These are phyloP conservation scores for Mucor ambiguus DNA, from an alignment of 371 early-diverging fungal genomes.

Conservation along the genomic window DNA sequence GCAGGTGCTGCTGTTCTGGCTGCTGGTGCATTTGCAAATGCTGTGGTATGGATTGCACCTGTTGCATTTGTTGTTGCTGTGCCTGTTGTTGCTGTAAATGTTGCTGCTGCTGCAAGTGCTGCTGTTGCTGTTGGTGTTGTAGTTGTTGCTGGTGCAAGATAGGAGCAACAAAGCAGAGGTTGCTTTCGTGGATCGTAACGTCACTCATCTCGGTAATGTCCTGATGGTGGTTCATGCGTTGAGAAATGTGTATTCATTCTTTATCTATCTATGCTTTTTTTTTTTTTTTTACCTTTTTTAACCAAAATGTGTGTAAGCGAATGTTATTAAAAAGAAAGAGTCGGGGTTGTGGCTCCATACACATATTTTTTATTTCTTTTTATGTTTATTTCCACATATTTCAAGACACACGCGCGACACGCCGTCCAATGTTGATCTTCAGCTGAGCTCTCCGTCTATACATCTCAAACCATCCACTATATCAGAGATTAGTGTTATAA, in stretches of 20 bases:
- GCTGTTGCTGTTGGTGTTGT: neutral
- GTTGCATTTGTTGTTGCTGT: neutral
- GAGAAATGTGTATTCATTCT: neutral
- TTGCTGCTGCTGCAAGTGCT: neutral
- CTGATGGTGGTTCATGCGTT: neutral
- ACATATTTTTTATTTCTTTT: constrained; percentile 5
- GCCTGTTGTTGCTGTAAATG: neutral
- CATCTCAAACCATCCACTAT: neutral
- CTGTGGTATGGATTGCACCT: neutral
- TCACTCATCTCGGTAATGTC: neutral
- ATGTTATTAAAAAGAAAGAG: constrained; percentile 4
- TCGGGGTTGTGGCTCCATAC: constrained; percentile 3
- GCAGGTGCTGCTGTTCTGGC: neutral
- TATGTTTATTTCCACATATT: constrained; percentile 5
- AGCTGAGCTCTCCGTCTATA: neutral
- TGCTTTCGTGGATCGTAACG: neutral
- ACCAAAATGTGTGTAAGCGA: neutral
- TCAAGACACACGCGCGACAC: neutral
- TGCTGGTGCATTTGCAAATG: neutral
- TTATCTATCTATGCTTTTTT: neutral
- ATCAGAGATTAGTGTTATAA: neutral
- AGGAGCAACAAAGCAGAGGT: constrained; percentile 4
- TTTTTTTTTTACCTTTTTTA: neutral
- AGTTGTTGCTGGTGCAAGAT: neutral
- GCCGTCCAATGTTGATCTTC: neutral